Evolutionary conservation across 805 yeast species (phyloP).

Genomic region (Schwanniomyces yamadae): DNA sequence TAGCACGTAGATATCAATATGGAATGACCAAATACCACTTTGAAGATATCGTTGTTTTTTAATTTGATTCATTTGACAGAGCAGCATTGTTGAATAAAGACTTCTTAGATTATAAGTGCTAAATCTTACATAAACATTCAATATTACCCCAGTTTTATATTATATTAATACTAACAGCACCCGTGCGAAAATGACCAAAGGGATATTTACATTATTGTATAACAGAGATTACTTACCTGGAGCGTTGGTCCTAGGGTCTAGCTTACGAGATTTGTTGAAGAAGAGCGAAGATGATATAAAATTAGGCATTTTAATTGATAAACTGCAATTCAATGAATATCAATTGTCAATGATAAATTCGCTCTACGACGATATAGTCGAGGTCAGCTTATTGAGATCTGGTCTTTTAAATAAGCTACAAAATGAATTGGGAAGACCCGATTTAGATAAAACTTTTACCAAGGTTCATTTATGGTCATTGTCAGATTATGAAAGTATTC

Average conservation of each 20-base stretch:
- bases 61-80: no score
- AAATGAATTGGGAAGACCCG: slow-evolving; percentile 48
- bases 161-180: background rate
- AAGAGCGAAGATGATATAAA: slow-evolving; percentile 8
- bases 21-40: no score
- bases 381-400: slow-evolving; percentile 25
- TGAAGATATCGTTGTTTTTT: no score
- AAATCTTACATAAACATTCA: no score
- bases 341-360: slow-evolving; percentile 27
- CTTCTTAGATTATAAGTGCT: no score
- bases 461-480: slow-evolving; percentile 59
- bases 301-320: slow-evolving; percentile 36
- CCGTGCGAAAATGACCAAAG: slow-evolving; percentile 24
- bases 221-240: slow-evolving; percentile 57
- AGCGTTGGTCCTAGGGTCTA: slow-evolving; percentile 50
- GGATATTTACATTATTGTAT: slow-evolving; percentile 50
- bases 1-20: no score
- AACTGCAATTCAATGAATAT: slow-evolving; percentile 19
- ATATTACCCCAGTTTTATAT: no score
- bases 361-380: slow-evolving; percentile 31
- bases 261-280: slow-evolving; percentile 16
- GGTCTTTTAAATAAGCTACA: slow-evolving; percentile 23
- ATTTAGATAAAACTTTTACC: slow-evolving; percentile 51
- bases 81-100: no score
- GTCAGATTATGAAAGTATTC: slow-evolving; percentile 41